Evolutionary conservation across 192 early-diverging fungal species (phyloP).

Genomic region (Diversispora eburnea): DNA sequence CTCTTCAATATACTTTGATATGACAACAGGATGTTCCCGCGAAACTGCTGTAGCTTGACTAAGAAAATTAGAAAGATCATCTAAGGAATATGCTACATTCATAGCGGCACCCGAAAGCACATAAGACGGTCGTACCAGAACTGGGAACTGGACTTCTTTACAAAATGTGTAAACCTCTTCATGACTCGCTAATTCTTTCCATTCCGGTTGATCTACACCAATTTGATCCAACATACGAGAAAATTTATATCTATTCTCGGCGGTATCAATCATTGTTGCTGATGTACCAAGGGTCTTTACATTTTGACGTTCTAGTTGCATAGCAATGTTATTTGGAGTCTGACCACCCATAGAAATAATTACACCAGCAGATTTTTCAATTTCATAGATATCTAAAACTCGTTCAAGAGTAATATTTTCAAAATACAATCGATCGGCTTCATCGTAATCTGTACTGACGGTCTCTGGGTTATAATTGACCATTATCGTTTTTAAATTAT

Average conservation of each 20-base stretch:
- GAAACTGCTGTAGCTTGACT: conserved; percentile 82
- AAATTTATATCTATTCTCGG: conserved; percentile 96
- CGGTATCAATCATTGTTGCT: conserved; percentile 86
- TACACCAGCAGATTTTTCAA: conserved; percentile 77
- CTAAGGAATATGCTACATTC: conserved; percentile 86
- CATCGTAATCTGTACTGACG: conserved; percentile 97
- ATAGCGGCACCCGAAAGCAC: conserved; percentile 97
- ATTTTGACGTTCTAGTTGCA: conserved; percentile 66
- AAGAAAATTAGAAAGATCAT: conserved; percentile 69
- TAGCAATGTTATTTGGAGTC: conserved; percentile 95
- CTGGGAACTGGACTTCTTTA: conserved; percentile 82
- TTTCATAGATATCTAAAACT: conserved; percentile 92
- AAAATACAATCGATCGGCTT: conserved; percentile 98
- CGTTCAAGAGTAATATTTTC: conserved; percentile 93
- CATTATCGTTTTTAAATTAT: conserved; percentile 88
- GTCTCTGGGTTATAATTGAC: conserved; percentile 99
- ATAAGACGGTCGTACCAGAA: conserved; percentile 93
- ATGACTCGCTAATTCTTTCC: conserved; percentile 86
- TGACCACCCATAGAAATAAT: conserved; percentile 94
- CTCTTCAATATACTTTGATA: conserved; percentile 93
- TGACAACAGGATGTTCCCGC: conserved; percentile 92
- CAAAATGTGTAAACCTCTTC: conserved; percentile 87
- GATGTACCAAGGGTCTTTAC: conserved; percentile 89
- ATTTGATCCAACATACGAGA: conserved; percentile 87
- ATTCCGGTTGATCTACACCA: conserved; percentile 92